Evolutionary conservation across 1,284 basidiomycete genomes (phyloP).

Genomic region (Ustilago hordei): DNA sequence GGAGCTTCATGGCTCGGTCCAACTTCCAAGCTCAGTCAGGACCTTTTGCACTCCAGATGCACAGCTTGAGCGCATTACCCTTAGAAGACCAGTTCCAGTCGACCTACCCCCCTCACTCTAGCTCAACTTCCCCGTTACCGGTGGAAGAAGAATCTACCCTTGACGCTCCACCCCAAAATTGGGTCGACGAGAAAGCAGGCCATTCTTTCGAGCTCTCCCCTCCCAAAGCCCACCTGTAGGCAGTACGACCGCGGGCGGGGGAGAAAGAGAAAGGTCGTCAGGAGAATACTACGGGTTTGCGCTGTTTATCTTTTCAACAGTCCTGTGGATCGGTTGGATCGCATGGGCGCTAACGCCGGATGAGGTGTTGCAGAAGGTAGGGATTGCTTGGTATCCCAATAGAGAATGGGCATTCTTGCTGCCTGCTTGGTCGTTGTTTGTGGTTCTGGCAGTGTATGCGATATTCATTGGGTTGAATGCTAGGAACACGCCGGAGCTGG

Average conservation of each 20-base stretch:
- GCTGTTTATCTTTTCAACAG: conserved; percentile 57
- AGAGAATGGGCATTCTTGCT: conserved; percentile 60
- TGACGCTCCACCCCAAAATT: background rate
- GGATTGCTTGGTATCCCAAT: conserved; percentile 61
- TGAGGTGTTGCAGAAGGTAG: conserved; percentile 32
- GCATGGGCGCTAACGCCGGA: conserved; percentile 56
- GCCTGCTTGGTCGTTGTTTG: conserved; percentile 57
- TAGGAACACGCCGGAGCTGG: conserved; percentile 40
- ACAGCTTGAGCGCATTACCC: conserved; percentile 37
- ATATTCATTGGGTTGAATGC: conserved; percentile 52
- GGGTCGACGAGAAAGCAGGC: conserved; percentile 26
- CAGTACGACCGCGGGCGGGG: background rate
- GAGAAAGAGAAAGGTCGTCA: background rate
- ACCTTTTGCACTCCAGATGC: conserved; percentile 41
- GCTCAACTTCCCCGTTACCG: background rate
- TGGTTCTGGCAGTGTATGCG: conserved; percentile 52
- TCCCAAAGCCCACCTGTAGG: conserved; percentile 14
- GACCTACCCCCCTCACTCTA: background rate
- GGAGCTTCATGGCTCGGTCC: conserved; percentile 62
- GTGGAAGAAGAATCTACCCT: background rate
- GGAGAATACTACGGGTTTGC: conserved; percentile 61
- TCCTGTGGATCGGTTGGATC: conserved; percentile 52
- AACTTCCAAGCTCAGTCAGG: conserved; percentile 59
- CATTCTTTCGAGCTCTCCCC: conserved; percentile 35
- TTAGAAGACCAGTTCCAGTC: conserved; percentile 11